Conservation (phyloP, 2,329 filamentous ascomycete genomes). For the Alternaria ethzedia region DNA sequence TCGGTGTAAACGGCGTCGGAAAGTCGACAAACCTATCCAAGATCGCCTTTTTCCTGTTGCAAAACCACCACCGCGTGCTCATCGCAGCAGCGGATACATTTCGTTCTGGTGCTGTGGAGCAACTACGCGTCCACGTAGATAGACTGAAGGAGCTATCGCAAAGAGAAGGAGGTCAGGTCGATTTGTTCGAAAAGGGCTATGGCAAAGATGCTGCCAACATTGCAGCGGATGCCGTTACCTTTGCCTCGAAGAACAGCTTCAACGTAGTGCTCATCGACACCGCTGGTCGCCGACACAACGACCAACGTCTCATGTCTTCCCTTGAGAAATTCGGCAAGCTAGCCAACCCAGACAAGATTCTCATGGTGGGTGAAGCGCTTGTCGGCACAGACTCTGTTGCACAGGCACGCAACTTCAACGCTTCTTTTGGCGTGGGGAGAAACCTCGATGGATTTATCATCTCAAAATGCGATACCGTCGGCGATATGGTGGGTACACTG, state of each 20-base stretch:
- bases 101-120: constrained; percentile 94
- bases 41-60: constrained; percentile 95
- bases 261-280: constrained; percentile 98
- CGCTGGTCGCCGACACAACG: constrained; percentile 92
- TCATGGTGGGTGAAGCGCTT: constrained; percentile 94
- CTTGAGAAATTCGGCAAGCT: constrained; percentile 98
- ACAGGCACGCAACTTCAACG: constrained; percentile 95
- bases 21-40: constrained; percentile 98
- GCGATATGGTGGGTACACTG: constrained; percentile 96
- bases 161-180: constrained; percentile 80
- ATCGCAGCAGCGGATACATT: constrained; percentile 97
- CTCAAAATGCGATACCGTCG: constrained; percentile 97
- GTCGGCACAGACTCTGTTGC: constrained; percentile 95
- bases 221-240: constrained; percentile 88
- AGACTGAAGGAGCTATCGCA: constrained; percentile 88
- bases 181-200: constrained; percentile 96
- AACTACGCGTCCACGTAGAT: constrained; percentile 91
- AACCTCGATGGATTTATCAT: constrained; percentile 96
- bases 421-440: constrained; percentile 81
- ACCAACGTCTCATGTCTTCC: constrained; percentile 92
- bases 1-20: constrained; percentile 96
- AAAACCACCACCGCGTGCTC: constrained; percentile 95
- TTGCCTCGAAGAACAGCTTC: constrained; percentile 75
- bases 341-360: constrained; percentile 94
- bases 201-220: constrained; percentile 97